These are phyloP conservation scores for Oenanthe javanica DNA, from an alignment of 140 eudicot species.

Conservation along the genomic window DNA sequence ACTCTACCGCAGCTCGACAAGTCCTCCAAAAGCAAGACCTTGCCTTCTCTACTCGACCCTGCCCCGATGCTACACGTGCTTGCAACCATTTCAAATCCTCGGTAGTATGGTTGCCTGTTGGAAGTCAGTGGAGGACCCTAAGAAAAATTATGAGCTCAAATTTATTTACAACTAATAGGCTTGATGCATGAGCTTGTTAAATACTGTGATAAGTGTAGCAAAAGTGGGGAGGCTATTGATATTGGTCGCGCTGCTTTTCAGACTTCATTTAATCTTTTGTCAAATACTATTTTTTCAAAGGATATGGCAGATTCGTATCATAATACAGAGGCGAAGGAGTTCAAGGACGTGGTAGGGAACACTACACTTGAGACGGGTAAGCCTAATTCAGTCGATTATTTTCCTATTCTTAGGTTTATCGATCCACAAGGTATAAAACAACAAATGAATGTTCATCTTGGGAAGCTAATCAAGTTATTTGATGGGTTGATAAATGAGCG, in stretches of 20 bases:
- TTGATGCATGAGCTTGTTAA: background rate
- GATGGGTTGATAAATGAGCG: background rate
- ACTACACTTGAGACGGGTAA: background rate
- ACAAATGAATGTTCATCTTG: background rate
- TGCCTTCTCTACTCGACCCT: background rate
- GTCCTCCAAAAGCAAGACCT: background rate
- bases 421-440: background rate
- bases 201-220: no score
- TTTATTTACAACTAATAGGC: background rate
- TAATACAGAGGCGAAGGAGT: background rate
- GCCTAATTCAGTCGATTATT: background rate
- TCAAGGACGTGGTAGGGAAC: background rate
- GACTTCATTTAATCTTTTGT: background rate
- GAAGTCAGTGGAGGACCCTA: background rate
- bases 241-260: no score
- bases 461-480: background rate
- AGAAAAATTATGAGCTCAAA: background rate
- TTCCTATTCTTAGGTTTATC: background rate
- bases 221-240: no score
- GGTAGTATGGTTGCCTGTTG: background rate
- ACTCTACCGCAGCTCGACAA: background rate
- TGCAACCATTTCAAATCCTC: background rate
- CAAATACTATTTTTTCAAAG: background rate
- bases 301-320: background rate
- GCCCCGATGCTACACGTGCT: background rate